Evolutionary conservation across 805 yeast genomes (phyloP), one percentile per base, ranked within the genome.

Genomic region (Candida odintsovae): DNA sequence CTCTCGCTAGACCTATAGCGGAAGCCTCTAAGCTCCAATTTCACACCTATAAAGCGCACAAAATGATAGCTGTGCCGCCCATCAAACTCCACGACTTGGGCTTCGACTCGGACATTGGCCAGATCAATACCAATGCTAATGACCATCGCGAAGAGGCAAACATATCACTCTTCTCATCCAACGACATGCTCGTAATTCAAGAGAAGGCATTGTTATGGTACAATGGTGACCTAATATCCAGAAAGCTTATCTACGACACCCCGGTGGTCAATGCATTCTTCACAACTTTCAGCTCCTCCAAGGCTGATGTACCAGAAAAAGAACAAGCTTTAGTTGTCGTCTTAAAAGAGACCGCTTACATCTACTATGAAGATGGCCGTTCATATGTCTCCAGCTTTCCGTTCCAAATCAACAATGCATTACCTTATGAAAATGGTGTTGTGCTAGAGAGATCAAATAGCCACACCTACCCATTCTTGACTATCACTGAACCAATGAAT

Each of bases 401-500:
- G 0, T 86, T 89, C 52, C 67, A 68, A 7, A 73, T 86, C 22
- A 71, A 68, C 33, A 70, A 70, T 23, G 90, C 84, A 2, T 75
- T 83, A 49, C 75, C 84, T 11, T 84, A 80, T 56, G 80, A 78
- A 21, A 72, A 77, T 37, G 97, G 97, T 0, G 58, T 88, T 4
- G 65, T 90, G 0, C 56, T 86, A 20, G 86, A 85, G 55, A 68
- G 80, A 35, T 74, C 71, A 42, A 25, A 49, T 40, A 38, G 42
- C 21, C 29, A 41, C 6, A 16, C 38, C 12, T 42, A 48, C 15
- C 29, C 49, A 2, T 84, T 86, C 53, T 69, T 88, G 44, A 80
- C 95, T 0, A 60, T 89, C 48, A 72, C 81, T 1, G 95, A 87
- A 59, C 92, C 96, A 1, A 66, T 84, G 50, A 77, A 79, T 2